Conservation (phyloP, 345 rosid species). For the Jatropha curcas region DNA sequence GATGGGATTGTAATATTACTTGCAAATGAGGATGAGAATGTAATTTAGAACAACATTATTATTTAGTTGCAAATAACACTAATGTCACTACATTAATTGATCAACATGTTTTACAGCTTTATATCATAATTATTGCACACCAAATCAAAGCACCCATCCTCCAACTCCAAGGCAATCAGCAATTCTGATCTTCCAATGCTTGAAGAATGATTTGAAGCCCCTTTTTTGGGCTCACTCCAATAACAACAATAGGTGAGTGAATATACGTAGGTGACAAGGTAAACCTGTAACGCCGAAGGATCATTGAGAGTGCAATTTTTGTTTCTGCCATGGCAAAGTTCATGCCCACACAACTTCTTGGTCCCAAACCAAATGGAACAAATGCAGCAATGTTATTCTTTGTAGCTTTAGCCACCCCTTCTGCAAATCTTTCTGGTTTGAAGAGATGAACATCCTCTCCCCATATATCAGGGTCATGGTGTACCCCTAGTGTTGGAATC, state of each 20-base stretch:
- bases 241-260: conserved; percentile 24
- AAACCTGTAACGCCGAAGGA: conserved; percentile 35
- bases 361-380: conserved; percentile 42
- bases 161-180: too few relatives aligned
- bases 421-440: conserved; percentile 31
- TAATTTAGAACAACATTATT: too few relatives aligned
- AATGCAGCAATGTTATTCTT: conserved; percentile 18
- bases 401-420: conserved; percentile 37
- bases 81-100: too few relatives aligned
- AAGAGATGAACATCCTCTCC: conserved; percentile 39
- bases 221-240: conserved; percentile 25
- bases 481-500: conserved; percentile 26
- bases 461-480: conserved; percentile 29
- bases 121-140: too few relatives aligned
- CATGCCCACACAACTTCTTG: conserved; percentile 29
- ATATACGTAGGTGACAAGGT: conserved; percentile 34
- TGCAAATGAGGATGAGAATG: too few relatives aligned
- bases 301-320: conserved; percentile 39
- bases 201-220: conserved; percentile 38
- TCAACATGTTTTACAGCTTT: too few relatives aligned
- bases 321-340: conserved; percentile 32
- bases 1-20: too few relatives aligned
- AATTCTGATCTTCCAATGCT: too few relatives aligned
- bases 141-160: too few relatives aligned
- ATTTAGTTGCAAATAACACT: too few relatives aligned